Percentiles rank a stretch among this genome's conserved stretches.
Conservation (phyloP, 129 eudicot species). For the Ambrosia trifida region DNA sequence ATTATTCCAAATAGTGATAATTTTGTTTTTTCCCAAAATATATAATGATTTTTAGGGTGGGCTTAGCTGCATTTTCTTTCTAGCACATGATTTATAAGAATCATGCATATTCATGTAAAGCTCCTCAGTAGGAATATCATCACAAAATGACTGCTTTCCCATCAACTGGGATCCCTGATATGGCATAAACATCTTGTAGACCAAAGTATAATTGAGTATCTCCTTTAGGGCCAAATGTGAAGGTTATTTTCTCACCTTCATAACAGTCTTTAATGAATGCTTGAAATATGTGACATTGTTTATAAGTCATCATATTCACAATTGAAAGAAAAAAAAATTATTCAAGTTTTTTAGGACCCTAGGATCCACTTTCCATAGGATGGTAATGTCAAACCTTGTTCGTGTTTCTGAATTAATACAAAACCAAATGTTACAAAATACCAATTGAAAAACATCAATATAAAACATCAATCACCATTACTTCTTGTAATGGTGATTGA, state of each 20-base stretch:
- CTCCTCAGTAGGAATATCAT: not conserved
- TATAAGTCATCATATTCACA: not conserved
- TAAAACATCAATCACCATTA: not conserved
- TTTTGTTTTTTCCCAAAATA: not conserved
- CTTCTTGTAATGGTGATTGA: too few relatives aligned
- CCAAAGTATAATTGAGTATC: not conserved
- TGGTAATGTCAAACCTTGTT: not conserved
- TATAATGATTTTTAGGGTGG: not conserved
- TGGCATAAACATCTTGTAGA: not conserved
- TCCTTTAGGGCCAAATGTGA: not conserved
- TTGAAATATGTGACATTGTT: slow-evolving; percentile 8
- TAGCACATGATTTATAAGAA: not conserved
- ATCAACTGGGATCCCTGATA: not conserved
- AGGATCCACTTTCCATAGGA: not conserved
- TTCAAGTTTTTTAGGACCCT: not conserved
- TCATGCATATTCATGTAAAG: not conserved
- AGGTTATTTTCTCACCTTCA: not conserved
- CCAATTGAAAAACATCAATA: not conserved
- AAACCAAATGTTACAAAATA: not conserved
- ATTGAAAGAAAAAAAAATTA: not conserved
- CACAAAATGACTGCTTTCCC: not conserved
- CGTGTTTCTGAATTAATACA: not conserved
- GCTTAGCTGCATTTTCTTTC: not conserved
- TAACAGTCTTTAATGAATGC: not conserved
- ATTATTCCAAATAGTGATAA: not conserved